phyloP scores from a whole-genome alignment of 1,284 basidiomycete species.

The Microbotryum violaceum region DNA sequence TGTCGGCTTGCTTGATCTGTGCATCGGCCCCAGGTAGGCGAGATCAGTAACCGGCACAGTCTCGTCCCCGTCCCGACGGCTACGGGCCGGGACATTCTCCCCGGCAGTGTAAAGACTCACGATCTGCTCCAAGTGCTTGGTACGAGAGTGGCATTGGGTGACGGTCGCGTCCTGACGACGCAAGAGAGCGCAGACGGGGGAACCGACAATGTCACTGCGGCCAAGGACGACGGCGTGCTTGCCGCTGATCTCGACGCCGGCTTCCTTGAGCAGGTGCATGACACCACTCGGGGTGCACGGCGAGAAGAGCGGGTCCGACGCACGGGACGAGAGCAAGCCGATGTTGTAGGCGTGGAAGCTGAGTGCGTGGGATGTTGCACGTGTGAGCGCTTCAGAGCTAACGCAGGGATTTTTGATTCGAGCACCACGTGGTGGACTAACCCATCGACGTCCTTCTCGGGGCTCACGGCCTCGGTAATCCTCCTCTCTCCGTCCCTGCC shows the following conservation, averaged over 20 bases:
- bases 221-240: slow-evolving; percentile 87
- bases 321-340: slow-evolving; percentile 84
- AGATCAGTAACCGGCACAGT: background rate
- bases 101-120: slow-evolving; percentile 45
- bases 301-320: slow-evolving; percentile 79
- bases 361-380: background rate
- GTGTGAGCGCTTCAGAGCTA: background rate
- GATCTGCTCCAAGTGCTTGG: slow-evolving; percentile 68
- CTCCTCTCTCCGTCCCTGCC: slow-evolving; percentile 74
- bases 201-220: slow-evolving; percentile 96
- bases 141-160: slow-evolving; percentile 92
- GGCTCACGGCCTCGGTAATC: slow-evolving; percentile 89
- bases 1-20: slow-evolving; percentile 77
- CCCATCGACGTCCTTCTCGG: slow-evolving; percentile 96
- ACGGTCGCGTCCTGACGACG: slow-evolving; percentile 89
- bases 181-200: slow-evolving; percentile 84
- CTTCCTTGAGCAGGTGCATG: slow-evolving; percentile 79
- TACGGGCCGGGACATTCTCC: background rate
- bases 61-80: background rate
- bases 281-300: slow-evolving; percentile 96
- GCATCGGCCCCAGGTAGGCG: background rate
- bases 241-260: slow-evolving; percentile 65
- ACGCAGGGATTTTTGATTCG: background rate
- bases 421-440: slow-evolving; percentile 40
- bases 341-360: slow-evolving; percentile 99